These are phyloP conservation scores for Iberis pinnata DNA, from an alignment of 345 rosid species.

Conservation along the genomic window DNA sequence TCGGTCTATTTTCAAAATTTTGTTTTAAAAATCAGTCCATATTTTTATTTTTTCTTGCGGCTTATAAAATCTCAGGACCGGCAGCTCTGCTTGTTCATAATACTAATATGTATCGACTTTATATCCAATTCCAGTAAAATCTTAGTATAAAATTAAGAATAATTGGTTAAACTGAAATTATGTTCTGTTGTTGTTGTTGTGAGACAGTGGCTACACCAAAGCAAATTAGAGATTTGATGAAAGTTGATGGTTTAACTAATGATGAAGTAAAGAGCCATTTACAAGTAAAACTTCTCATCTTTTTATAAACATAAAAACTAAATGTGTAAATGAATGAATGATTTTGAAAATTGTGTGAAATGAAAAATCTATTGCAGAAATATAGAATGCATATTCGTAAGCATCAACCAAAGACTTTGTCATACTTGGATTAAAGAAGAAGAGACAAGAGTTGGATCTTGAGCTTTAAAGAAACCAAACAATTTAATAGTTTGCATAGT, in stretches of 20 bases:
- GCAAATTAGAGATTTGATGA: conserved; percentile 69
- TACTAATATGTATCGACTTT: too few species aligned
- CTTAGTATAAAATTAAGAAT: too few species aligned
- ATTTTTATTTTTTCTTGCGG: too few species aligned
- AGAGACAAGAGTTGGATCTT: too few species aligned
- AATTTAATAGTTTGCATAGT: too few species aligned
- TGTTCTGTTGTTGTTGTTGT: conserved; percentile 19
- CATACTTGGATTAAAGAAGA: conserved; percentile 20
- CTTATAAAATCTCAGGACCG: too few species aligned
- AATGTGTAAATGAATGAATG: conserved; percentile 1
- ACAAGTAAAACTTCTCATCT: conserved; percentile 42
- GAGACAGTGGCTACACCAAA: conserved; percentile 73
- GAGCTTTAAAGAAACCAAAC: too few species aligned
- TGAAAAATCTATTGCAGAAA: conserved; percentile 40
- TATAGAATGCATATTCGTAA: conserved; percentile 67
- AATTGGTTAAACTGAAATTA: conserved; percentile 17
- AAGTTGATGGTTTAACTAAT: conserved; percentile 79
- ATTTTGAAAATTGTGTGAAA: background rate
- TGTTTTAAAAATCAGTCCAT: too few species aligned
- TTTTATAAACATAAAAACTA: too few species aligned
- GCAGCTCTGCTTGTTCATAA: background rate
- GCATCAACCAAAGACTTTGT: conserved; percentile 33
- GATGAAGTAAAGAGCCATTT: conserved; percentile 93
- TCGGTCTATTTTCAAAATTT: too few species aligned
- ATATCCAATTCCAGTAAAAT: too few species aligned